phyloP scores from a whole-genome alignment of 192 early-diverging fungal genomes.

The Linnemannia hyalina region DNA sequence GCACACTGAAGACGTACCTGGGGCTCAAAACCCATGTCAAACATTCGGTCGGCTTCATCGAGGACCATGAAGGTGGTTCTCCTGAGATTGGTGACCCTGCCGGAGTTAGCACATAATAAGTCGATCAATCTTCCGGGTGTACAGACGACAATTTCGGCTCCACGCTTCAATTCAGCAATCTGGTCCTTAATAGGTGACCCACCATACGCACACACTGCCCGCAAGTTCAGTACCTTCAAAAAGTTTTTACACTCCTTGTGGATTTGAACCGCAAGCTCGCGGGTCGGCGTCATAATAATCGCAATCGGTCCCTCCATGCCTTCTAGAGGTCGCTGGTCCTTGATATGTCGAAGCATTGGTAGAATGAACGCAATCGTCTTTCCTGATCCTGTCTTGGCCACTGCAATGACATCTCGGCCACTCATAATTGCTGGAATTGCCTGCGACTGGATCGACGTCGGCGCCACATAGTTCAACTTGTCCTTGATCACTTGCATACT shows the following conservation, averaged over 20 bases:
- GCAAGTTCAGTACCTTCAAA: constrained; percentile 84
- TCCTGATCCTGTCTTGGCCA: constrained; percentile 94
- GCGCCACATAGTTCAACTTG: constrained; percentile 86
- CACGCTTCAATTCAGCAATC: constrained; percentile 90
- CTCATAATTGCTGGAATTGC: constrained; percentile 97
- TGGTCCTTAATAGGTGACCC: constrained; percentile 91
- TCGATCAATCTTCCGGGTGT: constrained; percentile 95
- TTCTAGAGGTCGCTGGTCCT: constrained; percentile 85
- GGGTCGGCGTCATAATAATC: constrained; percentile 93
- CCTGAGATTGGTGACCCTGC: constrained; percentile 87
- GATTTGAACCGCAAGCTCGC: constrained; percentile 93
- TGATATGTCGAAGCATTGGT: constrained; percentile 96
- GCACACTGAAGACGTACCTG: constrained; percentile 65
- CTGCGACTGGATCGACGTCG: constrained; percentile 93
- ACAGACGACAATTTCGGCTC: constrained; percentile 93
- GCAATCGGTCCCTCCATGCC: constrained; percentile 87
- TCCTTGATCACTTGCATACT: constrained; percentile 80
- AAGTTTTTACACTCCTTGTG: constrained; percentile 94
- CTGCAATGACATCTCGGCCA: constrained; percentile 95
- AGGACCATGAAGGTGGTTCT: constrained; percentile 96
- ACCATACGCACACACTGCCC: constrained; percentile 91
- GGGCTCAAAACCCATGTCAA: constrained; percentile 99
- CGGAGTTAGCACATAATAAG: constrained; percentile 87
- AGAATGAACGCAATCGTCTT: constrained; percentile 95
- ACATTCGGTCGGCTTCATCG: constrained; percentile 98